Conservation (phyloP, 163 green algal species). For the Scenedesmus sp. region DNA sequence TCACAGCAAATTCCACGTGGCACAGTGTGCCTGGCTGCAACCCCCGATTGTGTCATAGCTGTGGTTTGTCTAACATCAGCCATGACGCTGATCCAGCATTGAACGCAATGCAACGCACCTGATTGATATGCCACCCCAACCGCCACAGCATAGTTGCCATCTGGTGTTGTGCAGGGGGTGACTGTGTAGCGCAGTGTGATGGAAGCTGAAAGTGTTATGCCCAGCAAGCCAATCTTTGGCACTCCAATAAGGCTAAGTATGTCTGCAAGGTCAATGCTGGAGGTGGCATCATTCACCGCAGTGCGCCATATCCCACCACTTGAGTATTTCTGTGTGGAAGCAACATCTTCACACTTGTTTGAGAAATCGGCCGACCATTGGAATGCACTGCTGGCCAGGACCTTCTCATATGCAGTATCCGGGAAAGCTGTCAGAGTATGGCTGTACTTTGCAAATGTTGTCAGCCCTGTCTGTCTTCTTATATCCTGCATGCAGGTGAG, state of each 20-base stretch:
- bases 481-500: constrained; percentile 3
- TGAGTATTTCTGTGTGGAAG: background rate
- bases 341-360: background rate
- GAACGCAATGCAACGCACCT: background rate
- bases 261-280: background rate
- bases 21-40: too few relatives aligned
- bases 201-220: background rate
- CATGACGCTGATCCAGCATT: too few relatives aligned
- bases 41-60: too few relatives aligned
- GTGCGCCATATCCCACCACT: background rate
- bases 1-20: too few relatives aligned
- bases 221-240: background rate
- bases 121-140: background rate
- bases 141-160: constrained; percentile 18
- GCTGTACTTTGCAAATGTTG: background rate
- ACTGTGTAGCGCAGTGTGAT: background rate
- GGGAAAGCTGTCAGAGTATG: constrained; percentile 11
- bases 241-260: background rate
- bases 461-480: background rate
- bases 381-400: background rate
- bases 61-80: too few relatives aligned
- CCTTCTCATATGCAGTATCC: background rate
- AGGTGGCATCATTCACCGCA: background rate
- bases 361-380: background rate
- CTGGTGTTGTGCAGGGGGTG: background rate